Conservation (phyloP, 352 stramenopile genomes). For the Phytophthora capsici region DNA sequence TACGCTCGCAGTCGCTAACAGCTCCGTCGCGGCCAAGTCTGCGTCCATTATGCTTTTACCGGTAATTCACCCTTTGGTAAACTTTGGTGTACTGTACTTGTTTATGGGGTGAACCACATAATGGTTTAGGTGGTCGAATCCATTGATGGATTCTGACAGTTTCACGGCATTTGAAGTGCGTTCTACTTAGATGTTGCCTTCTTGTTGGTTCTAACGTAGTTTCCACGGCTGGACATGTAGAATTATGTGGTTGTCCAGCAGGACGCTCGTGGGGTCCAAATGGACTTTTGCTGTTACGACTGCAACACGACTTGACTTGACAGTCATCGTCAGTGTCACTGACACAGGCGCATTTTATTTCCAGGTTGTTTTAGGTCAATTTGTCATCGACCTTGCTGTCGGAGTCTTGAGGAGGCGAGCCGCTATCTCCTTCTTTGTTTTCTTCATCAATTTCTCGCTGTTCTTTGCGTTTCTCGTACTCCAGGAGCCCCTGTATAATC, state of each 20-base stretch:
- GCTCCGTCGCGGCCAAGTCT: neutral
- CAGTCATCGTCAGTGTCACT: neutral
- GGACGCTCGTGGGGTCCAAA: neutral
- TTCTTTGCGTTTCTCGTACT: slow-evolving; percentile 69
- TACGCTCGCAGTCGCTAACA: neutral
- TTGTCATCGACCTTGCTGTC: slow-evolving; percentile 5
- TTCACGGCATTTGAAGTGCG: no score
- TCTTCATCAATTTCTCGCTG: slow-evolving; percentile 11
- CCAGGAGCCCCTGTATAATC: slow-evolving; percentile 65
- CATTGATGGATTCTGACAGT: no score
- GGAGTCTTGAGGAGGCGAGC: neutral
- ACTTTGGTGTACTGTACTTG: neutral
- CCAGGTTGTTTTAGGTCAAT: neutral
- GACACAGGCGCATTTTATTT: slow-evolving; percentile 7
- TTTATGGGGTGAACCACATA: slow-evolving; percentile 7
- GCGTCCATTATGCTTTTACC: neutral
- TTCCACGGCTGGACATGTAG: no score
- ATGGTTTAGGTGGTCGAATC: neutral
- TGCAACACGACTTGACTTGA: neutral
- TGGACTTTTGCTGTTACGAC: slow-evolving; percentile 19
- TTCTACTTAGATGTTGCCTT: no score
- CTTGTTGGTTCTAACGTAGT: no score
- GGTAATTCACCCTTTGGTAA: no score
- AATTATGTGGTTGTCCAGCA: neutral
- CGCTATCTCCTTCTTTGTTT: slow-evolving; percentile 3